Base-by-base conservation (phyloP, 306 rosid genomes). In the Phaseolus lunatus region DNA sequence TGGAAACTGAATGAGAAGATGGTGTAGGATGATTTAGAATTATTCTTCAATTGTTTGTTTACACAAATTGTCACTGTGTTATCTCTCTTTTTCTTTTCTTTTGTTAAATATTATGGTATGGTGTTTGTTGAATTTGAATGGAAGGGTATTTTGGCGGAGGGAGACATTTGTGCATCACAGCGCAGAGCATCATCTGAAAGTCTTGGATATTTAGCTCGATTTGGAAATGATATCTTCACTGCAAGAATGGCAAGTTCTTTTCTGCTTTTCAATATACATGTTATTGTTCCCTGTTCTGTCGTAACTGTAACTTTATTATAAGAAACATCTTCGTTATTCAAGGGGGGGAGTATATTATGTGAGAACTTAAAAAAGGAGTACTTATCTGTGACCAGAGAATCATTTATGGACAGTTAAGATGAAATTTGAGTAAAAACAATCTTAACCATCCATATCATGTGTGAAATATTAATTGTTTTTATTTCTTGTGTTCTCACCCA, bases 131-230 rank as follows among this genome's bases (percentile, higher is more conserved):
- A 63, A 62, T 85, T 82, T 73, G 39, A 79, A 82, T 85, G 85
- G 64, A 87, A 95, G 98, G 86, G 89, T 73, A 88, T 95, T 86
- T 91, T 95, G 84, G 90, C 83, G 53, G 96, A 90, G 88, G 98
- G 97, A 70, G 98, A 92, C 82, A 87, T 92, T 48, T 95, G 96
- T 77, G 91, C 89, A 70, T 89, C 97, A 11, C 97, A 90, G 73
- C 92, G 96, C 31, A 83, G 98, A 80, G 97, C 98, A 78, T 83
- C 97, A 0, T 90, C 91, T 23, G 98, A 95, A 88, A 91, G 96
- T 62, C 89, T 95, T 72, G 98, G 98, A 75, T 87, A 89, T 78
- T 85, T 95, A 77, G 96, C 98, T 80, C 97, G 98, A 78, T 86
- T 92, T 82, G 98, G 98, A 82, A 92, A 89, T 66, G 98, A 95